Evolutionary conservation across 371 early-diverging fungal genomes (phyloP).

Genomic region (Cokeromyces recurvatus): DNA sequence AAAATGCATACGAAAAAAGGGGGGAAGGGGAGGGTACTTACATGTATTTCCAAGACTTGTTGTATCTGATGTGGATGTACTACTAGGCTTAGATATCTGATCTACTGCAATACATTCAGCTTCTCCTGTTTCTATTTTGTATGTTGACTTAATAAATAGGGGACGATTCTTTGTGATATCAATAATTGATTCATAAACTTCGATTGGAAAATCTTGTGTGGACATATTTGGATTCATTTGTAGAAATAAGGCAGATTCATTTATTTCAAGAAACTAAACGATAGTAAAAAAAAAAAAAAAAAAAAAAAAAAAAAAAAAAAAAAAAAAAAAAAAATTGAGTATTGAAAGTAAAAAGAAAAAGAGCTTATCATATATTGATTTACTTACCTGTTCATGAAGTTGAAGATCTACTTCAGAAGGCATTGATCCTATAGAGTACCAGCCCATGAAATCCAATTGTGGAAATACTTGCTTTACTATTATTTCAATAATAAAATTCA

Average conservation of each 20-base stretch:
- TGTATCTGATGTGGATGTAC: constrained; percentile 50
- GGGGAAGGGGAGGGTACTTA: too few relatives aligned
- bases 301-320: too few relatives aligned
- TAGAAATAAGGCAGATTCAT: constrained; percentile 75
- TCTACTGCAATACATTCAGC: constrained; percentile 86
- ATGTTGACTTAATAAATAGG: constrained; percentile 63
- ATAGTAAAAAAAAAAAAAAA: too few relatives aligned
- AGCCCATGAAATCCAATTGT: constrained; percentile 77
- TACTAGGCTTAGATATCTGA: constrained; percentile 66
- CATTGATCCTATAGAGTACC: constrained; percentile 70
- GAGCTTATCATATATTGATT: too few relatives aligned
- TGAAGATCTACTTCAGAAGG: constrained; percentile 62
- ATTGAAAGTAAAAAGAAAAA: too few relatives aligned
- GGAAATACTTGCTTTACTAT: constrained; percentile 84
- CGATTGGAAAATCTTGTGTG: constrained; percentile 63
- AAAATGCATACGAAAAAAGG: neutral
- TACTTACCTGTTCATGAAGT: constrained; percentile 68
- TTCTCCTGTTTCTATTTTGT: constrained; percentile 78
- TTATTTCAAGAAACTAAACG: constrained; percentile 63
- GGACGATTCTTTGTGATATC: constrained; percentile 59
- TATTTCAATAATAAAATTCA: neutral
- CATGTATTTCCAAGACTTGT: constrained; percentile 52
- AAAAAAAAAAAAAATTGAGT: too few relatives aligned
- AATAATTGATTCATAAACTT: constrained; percentile 77
- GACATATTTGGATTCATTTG: constrained; percentile 67